Percentiles rank a stretch among this genome's conserved stretches.
Conservation (phyloP, 441 rosid species). For the Populus hybrid region DNA sequence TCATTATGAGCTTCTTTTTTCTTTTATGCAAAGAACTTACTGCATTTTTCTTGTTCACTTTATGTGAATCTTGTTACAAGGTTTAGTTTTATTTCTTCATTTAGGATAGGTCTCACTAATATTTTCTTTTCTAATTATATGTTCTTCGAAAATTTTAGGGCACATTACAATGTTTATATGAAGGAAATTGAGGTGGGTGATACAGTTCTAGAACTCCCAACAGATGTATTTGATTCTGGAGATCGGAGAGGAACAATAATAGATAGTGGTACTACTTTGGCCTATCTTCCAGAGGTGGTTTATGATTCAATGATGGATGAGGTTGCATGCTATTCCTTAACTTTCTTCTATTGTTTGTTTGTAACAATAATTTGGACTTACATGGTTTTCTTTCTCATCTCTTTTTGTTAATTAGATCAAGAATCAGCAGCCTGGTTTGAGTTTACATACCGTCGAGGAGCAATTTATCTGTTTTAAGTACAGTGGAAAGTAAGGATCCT, state of each 20-base stretch:
- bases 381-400: neutral
- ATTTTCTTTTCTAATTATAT: constrained; percentile 18
- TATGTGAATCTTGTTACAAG: neutral
- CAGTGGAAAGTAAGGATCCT: constrained; percentile 52
- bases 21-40: neutral
- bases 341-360: constrained; percentile 10
- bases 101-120: constrained; percentile 2
- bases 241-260: constrained; percentile 69
- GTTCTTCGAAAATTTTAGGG: constrained; percentile 44
- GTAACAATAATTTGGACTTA: neutral
- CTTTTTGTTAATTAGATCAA: constrained; percentile 43
- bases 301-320: constrained; percentile 46
- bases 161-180: constrained; percentile 81
- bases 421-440: constrained; percentile 48
- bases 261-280: constrained; percentile 93
- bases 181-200: constrained; percentile 72
- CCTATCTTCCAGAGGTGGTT: constrained; percentile 66
- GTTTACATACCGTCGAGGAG: constrained; percentile 58
- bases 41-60: neutral
- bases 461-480: constrained; percentile 68
- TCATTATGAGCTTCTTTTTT: neutral
- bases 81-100: neutral
- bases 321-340: constrained; percentile 30
- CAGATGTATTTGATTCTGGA: constrained; percentile 51
- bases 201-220: constrained; percentile 46